Conservation (phyloP, 495 filamentous ascomycete species). For the Aspergillus steynii region DNA sequence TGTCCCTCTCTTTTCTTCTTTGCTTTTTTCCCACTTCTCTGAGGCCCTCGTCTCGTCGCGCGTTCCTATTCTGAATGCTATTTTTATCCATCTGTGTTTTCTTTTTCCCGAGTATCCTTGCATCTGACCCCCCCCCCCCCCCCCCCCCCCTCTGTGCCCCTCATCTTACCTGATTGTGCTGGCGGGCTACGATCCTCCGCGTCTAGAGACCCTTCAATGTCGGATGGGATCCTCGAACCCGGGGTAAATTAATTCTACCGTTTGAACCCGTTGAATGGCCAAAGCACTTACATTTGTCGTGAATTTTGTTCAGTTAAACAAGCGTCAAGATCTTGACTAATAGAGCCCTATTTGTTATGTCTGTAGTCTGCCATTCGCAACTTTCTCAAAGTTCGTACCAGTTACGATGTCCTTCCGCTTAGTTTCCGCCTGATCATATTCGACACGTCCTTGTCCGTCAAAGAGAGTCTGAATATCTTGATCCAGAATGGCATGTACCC, state of each 20-base stretch:
- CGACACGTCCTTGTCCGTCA: conserved; percentile 91
- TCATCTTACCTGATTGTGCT: neutral
- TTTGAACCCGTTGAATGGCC: conserved; percentile 1
- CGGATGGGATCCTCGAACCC: neutral
- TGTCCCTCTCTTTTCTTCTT: conserved; percentile 20
- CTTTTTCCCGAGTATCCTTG: neutral
- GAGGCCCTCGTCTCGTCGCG: neutral
- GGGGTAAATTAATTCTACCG: neutral
- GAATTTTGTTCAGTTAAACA: conserved; percentile 3
- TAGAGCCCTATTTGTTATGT: conserved; percentile 20
- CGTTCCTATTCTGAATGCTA: conserved; percentile 2
- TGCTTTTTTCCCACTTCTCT: conserved; percentile 12
- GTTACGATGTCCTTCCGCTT: conserved; percentile 97
- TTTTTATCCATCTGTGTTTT: conserved; percentile 5
- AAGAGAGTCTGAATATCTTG: conserved; percentile 93
- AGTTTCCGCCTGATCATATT: conserved; percentile 96
- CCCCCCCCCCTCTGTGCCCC: neutral
- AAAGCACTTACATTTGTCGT: conserved; percentile 11
- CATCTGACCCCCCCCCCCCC: neutral
- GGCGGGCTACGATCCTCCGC: neutral
- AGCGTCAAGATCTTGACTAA: conserved; percentile 32
- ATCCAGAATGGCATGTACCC: conserved; percentile 84
- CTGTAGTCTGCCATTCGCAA: conserved; percentile 83
- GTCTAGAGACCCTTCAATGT: neutral
- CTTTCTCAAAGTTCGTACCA: conserved; percentile 94